phyloP scores from a whole-genome alignment of 2,329 filamentous ascomycete genomes.

The Tympanopsis confertula region DNA sequence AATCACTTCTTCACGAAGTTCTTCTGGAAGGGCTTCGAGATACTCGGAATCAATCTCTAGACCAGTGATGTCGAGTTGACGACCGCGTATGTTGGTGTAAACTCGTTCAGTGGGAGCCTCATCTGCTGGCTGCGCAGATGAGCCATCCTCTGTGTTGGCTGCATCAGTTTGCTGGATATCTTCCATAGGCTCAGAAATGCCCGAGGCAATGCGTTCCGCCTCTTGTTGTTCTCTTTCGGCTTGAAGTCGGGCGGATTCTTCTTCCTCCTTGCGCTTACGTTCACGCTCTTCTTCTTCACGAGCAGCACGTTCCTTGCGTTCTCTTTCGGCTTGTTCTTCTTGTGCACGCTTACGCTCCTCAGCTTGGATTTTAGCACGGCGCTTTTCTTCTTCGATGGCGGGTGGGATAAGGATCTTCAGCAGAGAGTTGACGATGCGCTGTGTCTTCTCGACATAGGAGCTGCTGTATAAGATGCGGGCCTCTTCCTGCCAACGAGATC shows the following conservation, averaged over 20 bases:
- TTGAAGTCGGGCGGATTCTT: not conserved
- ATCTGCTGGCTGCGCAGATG: constrained; percentile 46
- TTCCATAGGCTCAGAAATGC: constrained; percentile 52
- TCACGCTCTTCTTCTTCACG: constrained; percentile 7
- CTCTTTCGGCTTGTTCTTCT: not conserved
- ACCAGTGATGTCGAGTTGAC: constrained; percentile 83
- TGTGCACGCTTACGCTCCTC: constrained; percentile 26
- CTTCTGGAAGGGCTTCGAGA: constrained; percentile 91
- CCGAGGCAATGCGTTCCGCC: constrained; percentile 57
- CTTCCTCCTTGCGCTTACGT: constrained; percentile 43
- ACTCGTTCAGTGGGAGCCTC: constrained; percentile 44
- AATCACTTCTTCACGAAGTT: constrained; percentile 90
- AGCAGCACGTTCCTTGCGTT: not conserved
- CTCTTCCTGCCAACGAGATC: constrained; percentile 78
- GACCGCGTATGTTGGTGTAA: constrained; percentile 73
- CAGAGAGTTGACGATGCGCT: constrained; percentile 57
- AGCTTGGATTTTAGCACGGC: constrained; percentile 43
- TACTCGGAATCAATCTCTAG: constrained; percentile 92
- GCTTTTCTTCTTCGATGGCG: constrained; percentile 71
- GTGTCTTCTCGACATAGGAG: constrained; percentile 55
- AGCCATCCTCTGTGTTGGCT: constrained; percentile 45
- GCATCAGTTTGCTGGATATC: constrained; percentile 65
- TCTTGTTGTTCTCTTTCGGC: constrained; percentile 40
- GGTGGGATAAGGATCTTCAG: constrained; percentile 67
- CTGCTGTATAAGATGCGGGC: constrained; percentile 73